Evolutionary conservation across 345 rosid genomes (phyloP), one percentile per base, ranked within the genome.

Genomic region (Cardamine resedifolia): DNA sequence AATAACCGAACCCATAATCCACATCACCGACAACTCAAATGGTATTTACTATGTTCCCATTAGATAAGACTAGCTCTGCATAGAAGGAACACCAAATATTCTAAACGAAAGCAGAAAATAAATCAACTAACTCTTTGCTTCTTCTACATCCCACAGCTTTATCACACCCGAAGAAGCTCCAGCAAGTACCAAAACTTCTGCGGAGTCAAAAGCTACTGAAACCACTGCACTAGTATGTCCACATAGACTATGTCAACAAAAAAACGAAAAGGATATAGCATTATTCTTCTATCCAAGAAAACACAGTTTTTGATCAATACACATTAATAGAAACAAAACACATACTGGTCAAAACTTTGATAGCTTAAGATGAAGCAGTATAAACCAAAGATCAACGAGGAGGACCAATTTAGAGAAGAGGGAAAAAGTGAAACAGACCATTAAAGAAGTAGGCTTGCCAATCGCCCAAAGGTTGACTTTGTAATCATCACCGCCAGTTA

Each of bases 391-490:
- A n/a, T n/a, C n/a, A n/a, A n/a, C n/a, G n/a, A n/a, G n/a, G n/a
- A n/a, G n/a, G 57, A 68, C n/a, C 34, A 15, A 21, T 15, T 16
- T 48, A 64, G 12, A 21, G 36, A 47, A 63, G 19, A 24, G 39
- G 27, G 38, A 3, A 45, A 53, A 76, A 4, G 71, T 15, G 64
- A 65, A 80, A 53, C 78, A 66, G 6, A 95, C 99, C 99, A 90
- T 86, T 48, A 91, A 78, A 60, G 97, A 87, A 77, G 86, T 84
- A 57, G 94, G 88, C 60, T 90, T 95, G 60, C 96, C 99, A 10
- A 91, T 86, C 3, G 93, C 83, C 99, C 99, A 95, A 60, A 95
- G 90, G 79, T 95, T 95, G 68, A 90, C 96, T 49, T 87, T 91
- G 60, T 80, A 77, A 79, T 95, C 99, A 85, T 91, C 99, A 57